Percentiles rank a stretch among this genome's conserved stretches.
Conservation (phyloP, 441 rosid species). For the Erysimum cheiri region DNA sequence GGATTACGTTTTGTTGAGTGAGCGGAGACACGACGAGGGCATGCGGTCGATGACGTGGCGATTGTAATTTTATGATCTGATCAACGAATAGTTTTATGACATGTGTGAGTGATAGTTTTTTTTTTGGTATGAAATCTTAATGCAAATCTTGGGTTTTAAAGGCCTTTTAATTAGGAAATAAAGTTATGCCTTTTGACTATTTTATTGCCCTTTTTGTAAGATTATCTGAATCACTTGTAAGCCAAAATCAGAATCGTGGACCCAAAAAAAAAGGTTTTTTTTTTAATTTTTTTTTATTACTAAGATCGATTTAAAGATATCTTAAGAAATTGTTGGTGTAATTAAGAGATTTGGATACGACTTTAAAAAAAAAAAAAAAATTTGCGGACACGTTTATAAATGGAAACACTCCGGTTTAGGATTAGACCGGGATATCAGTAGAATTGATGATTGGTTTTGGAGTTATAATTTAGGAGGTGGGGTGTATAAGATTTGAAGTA, state of each 20-base stretch:
- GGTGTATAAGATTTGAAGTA: no score
- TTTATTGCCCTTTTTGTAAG: conserved; percentile 6
- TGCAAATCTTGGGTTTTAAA: not conserved
- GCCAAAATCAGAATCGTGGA: conserved; percentile 21
- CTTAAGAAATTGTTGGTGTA: not conserved
- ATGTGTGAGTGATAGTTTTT: not conserved
- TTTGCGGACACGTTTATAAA: no score
- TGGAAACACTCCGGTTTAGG: no score
- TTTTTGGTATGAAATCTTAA: not conserved
- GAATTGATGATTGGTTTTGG: no score
- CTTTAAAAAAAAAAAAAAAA: not conserved
- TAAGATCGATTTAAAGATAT: not conserved
- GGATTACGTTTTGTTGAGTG: conserved; percentile 41
- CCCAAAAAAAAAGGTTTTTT: not conserved
- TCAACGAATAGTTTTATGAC: conserved; percentile 24
- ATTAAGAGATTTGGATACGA: not conserved
- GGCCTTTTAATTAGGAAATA: conserved; percentile 3
- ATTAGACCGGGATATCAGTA: no score
- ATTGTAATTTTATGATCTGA: conserved; percentile 11
- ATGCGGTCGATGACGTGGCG: conserved; percentile 49
- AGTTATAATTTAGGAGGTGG: no score
- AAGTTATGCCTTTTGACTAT: conserved; percentile 22
- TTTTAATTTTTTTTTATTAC: not conserved
- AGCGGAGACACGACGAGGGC: conserved; percentile 52
- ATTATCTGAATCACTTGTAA: not conserved